phyloP scores from a whole-genome alignment of 225 moss, liverwort and hornwort species.

The Rhytidiadelphus loreus region DNA sequence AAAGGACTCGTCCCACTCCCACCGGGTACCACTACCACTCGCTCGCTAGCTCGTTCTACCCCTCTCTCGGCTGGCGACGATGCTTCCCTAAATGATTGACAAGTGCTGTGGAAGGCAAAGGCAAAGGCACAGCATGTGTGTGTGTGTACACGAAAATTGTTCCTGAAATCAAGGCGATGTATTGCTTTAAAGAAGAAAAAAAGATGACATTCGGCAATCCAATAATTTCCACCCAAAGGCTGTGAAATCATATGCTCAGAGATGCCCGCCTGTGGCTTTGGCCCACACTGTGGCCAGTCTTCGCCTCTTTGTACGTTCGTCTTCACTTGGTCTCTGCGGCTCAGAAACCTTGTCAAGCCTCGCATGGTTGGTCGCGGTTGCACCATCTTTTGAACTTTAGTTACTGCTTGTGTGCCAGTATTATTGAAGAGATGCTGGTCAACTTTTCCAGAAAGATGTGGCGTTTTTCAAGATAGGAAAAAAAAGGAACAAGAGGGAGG shows the following conservation, averaged over 20 bases:
- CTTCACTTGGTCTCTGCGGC: background rate
- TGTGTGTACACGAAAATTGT: background rate
- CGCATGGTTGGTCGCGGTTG: no score
- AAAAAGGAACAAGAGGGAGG: background rate
- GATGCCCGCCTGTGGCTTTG: background rate
- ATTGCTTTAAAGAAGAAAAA: background rate
- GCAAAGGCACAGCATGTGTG: background rate
- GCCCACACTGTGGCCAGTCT: background rate
- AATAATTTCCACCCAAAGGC: constrained; percentile 1
- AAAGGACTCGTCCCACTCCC: background rate
- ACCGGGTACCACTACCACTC: background rate
- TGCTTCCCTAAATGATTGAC: background rate
- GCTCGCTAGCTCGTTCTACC: no score
- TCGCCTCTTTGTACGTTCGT: background rate
- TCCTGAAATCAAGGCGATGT: background rate
- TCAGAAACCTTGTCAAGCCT: background rate
- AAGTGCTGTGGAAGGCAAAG: background rate
- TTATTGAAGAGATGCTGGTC: constrained; percentile 3
- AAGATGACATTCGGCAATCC: background rate
- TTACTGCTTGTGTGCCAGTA: background rate
- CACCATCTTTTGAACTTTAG: background rate
- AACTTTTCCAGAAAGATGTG: background rate
- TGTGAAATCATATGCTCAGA: background rate
- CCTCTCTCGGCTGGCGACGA: no score
- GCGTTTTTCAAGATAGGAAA: background rate